Base-by-base conservation (phyloP, 2,329 filamentous ascomycete species). In the Claviceps maximensis region DNA sequence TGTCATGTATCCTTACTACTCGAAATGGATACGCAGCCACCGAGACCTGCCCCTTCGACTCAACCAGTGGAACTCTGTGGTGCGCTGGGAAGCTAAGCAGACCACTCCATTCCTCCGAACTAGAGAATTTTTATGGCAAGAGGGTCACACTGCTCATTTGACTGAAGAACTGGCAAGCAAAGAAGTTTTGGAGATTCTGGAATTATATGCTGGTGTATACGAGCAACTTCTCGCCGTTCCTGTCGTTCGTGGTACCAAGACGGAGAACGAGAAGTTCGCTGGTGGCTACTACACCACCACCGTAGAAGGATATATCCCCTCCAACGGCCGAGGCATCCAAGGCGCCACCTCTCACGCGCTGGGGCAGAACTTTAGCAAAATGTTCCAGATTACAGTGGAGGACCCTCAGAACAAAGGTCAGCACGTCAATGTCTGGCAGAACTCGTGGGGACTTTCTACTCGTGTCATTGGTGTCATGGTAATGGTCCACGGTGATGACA, bases 391-490 rank as follows among this genome's bases (percentile, higher is more conserved):
- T 68, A 95, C 86, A 0, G 89, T 98, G 31, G 91, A 98, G 69
- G 90, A 98, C 65, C 93, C 93, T 25, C 75, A 77, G 55, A 79
- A 93, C 68, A 86, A 87, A 71, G 86, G 87, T 59, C 78, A 84
- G 60, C 84, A 89, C 63, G 74, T 96, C 53, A 75, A 91, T 65
- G 90, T 97, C 54, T 97, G 91, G 90, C 93, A 98, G 70, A 98
- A 98, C 76, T 96, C 89, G 15, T 98, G 93, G 93, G 93, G 93
- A 71, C 80, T 98, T 56, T 97, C 91, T 1, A 98, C 93, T 52
- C 89, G 93, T 67, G 89, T 91, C 54, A 95, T 98, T 59, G 94
- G 93, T 73, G 89, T 97, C 68, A 97, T 97, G 91, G 87, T 96
- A 64, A 93, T 98, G 83, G 89, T 95, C 56, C 93, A 98, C 72